phyloP scores from a whole-genome alignment of 768 basidiomycete genomes.

The Termitomyces sp. region DNA sequence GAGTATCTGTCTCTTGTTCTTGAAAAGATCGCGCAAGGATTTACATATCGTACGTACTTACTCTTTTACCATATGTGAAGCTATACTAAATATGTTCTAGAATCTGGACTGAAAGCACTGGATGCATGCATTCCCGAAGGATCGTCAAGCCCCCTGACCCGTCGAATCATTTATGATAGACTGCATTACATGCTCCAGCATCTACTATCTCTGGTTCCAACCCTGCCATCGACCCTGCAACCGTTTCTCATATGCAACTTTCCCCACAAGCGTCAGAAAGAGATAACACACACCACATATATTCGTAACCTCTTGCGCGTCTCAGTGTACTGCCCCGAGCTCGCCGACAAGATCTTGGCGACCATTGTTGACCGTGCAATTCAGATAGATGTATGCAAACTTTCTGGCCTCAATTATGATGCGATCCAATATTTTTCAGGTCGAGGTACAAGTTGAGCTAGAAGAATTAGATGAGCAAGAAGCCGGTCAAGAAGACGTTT shows the following conservation, averaged over 20 bases:
- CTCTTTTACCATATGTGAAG: background rate
- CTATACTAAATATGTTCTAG: conserved; percentile 28
- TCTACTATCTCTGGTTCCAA: conserved; percentile 87
- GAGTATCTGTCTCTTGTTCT: conserved; percentile 88
- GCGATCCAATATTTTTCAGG: conserved; percentile 36
- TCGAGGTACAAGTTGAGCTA: conserved; percentile 94
- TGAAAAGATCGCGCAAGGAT: conserved; percentile 73
- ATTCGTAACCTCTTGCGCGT: conserved; percentile 84
- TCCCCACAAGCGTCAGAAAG: conserved; percentile 88
- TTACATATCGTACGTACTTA: conserved; percentile 76
- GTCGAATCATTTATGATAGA: conserved; percentile 79
- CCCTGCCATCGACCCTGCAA: conserved; percentile 79
- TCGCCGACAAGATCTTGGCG: conserved; percentile 77
- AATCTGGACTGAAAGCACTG: conserved; percentile 66
- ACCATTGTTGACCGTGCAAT: conserved; percentile 92
- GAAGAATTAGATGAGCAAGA: conserved; percentile 83
- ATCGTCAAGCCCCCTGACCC: conserved; percentile 68
- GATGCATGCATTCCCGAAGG: conserved; percentile 53
- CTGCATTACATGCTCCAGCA: conserved; percentile 82
- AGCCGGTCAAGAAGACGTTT: conserved; percentile 48
- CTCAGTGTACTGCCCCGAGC: conserved; percentile 82
- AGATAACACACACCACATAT: conserved; percentile 77
- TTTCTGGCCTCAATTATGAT: background rate
- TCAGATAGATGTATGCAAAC: conserved; percentile 78
- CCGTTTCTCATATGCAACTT: conserved; percentile 82